Conservation (phyloP, 345 rosid genomes). For the Gossypium arboreum region DNA sequence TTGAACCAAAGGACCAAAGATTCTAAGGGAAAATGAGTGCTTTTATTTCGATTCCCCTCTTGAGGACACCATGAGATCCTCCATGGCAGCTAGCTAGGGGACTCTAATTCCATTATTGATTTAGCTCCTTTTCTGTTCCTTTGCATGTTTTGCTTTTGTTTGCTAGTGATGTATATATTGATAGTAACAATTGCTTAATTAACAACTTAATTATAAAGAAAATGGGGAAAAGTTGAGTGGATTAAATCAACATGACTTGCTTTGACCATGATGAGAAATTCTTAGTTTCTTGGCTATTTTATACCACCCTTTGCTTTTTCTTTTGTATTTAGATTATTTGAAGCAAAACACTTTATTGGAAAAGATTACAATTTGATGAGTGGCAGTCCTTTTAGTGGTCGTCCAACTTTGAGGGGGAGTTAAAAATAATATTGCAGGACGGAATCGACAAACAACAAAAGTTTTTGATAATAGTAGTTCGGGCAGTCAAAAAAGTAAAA, state of each 20-base stretch:
- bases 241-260: slow-evolving; percentile 1
- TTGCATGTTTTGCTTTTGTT: slow-evolving; percentile 13
- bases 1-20: slow-evolving; percentile 17
- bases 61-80: not conserved
- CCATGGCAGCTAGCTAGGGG: not conserved
- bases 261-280: slow-evolving; percentile 7
- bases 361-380: not conserved
- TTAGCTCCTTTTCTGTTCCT: slow-evolving; percentile 24
- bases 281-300: not conserved
- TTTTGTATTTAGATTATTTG: not conserved
- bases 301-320: not conserved
- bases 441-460: not conserved
- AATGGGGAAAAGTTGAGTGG: not conserved
- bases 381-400: slow-evolving; percentile 7
- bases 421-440: not conserved
- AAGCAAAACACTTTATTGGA: not conserved
- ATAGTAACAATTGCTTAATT: not conserved
- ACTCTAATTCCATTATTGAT: slow-evolving; percentile 12
- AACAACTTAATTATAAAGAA: not conserved
- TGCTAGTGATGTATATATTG: slow-evolving; percentile 20
- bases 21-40: slow-evolving; percentile 22
- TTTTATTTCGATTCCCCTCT: slow-evolving; percentile 23
- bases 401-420: slow-evolving; percentile 3
- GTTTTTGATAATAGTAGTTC: not conserved
- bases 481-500: slow-evolving; percentile 14